Evolutionary conservation across 495 filamentous ascomycete genomes (phyloP).

Genomic region (Penicillium cinerascens): DNA sequence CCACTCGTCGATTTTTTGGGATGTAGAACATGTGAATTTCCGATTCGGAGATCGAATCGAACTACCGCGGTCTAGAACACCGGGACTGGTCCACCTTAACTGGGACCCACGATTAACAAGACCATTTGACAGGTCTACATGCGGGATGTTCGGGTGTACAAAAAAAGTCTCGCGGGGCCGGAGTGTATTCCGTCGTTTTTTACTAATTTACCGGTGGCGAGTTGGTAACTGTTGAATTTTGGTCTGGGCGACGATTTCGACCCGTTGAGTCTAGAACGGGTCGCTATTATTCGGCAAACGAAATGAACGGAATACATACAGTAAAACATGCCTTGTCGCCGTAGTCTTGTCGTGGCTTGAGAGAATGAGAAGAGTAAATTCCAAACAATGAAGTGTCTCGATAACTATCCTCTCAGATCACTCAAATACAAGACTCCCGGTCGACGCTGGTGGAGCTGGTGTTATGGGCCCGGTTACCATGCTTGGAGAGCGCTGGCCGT

Average conservation of each 20-base stretch:
- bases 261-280: neutral
- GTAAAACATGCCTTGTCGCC: no score
- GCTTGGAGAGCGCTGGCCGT: no score
- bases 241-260: neutral
- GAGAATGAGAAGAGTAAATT: no score
- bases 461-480: no score
- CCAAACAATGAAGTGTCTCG: no score
- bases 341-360: no score
- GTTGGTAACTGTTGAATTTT: neutral
- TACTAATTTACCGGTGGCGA: neutral
- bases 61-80: slow-evolving; percentile 1
- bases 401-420: no score
- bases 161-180: neutral
- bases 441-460: no score
- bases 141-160: neutral
- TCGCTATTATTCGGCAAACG: no score
- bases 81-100: neutral
- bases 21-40: neutral
- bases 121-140: neutral
- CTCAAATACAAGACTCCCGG: no score
- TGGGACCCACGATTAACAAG: neutral
- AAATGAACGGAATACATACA: no score
- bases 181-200: neutral
- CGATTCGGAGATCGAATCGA: neutral
- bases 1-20: neutral